phyloP scores from a whole-genome alignment of 805 yeast genomes.

The Barnettozyma vustinii region DNA sequence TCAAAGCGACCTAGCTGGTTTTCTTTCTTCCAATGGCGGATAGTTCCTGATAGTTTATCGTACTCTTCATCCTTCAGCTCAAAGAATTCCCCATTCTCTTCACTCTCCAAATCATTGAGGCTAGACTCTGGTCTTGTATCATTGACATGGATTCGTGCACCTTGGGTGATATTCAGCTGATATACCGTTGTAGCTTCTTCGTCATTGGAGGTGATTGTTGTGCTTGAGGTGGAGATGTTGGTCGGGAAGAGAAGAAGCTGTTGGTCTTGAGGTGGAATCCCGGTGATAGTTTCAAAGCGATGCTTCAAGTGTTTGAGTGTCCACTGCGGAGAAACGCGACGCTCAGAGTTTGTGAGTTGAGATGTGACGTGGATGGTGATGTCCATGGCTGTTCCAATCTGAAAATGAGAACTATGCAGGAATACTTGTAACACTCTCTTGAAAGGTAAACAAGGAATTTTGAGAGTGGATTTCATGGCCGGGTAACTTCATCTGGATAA shows the following conservation, averaged over 20 bases:
- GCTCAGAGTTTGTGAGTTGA: constrained; percentile 60
- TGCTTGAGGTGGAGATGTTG: constrained; percentile 25
- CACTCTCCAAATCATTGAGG: constrained; percentile 35
- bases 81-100: constrained; percentile 31
- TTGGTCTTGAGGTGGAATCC: constrained; percentile 59
- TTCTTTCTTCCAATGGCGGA: constrained; percentile 69
- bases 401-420: not conserved
- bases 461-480: not conserved
- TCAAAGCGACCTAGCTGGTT: constrained; percentile 70
- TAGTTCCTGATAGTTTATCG: constrained; percentile 53
- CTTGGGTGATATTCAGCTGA: constrained; percentile 27
- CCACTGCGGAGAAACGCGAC: constrained; percentile 63
- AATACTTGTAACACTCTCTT: not conserved
- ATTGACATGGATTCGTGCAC: constrained; percentile 50
- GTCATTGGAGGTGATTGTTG: constrained; percentile 13
- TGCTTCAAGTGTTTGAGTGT: constrained; percentile 44
- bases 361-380: constrained; percentile 58
- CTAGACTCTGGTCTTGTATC: constrained; percentile 51
- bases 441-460: not conserved
- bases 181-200: constrained; percentile 14
- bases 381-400: constrained; percentile 25
- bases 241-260: constrained; percentile 41
- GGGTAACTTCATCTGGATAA: not conserved
- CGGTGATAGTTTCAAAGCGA: constrained; percentile 65
- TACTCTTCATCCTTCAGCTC: constrained; percentile 58